Conservation (phyloP, 495 filamentous ascomycete species). For the Aspergillus asperescens region DNA sequence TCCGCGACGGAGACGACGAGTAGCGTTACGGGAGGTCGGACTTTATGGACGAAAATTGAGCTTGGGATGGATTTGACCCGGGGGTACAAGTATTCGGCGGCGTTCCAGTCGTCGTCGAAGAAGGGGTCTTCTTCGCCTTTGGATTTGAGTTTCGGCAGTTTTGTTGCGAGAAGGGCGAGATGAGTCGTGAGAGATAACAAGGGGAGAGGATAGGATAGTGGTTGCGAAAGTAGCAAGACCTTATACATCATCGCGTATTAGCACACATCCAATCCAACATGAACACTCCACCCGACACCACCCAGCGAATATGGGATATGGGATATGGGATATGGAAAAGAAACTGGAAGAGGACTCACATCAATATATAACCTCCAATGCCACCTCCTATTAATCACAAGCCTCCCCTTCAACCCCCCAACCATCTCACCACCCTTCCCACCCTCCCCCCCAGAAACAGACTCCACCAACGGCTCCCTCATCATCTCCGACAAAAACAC, state of each 20-base stretch:
- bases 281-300: neutral
- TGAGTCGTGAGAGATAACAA: constrained; percentile 90
- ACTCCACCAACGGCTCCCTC: constrained; percentile 75
- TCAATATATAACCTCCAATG: constrained; percentile 97
- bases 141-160: constrained; percentile 76
- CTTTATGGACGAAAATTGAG: constrained; percentile 21
- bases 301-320: neutral
- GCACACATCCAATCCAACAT: neutral
- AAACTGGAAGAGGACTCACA: constrained; percentile 50
- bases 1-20: constrained; percentile 80
- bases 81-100: constrained; percentile 70
- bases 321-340: neutral
- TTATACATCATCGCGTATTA: constrained; percentile 33
- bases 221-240: constrained; percentile 91
- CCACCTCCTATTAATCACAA: constrained; percentile 82
- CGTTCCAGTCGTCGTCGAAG: constrained; percentile 97
- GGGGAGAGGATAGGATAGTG: constrained; percentile 85
- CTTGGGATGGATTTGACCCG: constrained; percentile 23
- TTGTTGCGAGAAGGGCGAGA: constrained; percentile 86
- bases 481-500: constrained; percentile 84
- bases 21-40: constrained; percentile 75
- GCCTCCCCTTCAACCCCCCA: constrained; percentile 59
- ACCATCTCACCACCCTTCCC: constrained; percentile 33
- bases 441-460: constrained; percentile 20
- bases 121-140: constrained; percentile 90